phyloP scores from a whole-genome alignment of 78 protist genomes.

The Dictyostelium purpureum region DNA sequence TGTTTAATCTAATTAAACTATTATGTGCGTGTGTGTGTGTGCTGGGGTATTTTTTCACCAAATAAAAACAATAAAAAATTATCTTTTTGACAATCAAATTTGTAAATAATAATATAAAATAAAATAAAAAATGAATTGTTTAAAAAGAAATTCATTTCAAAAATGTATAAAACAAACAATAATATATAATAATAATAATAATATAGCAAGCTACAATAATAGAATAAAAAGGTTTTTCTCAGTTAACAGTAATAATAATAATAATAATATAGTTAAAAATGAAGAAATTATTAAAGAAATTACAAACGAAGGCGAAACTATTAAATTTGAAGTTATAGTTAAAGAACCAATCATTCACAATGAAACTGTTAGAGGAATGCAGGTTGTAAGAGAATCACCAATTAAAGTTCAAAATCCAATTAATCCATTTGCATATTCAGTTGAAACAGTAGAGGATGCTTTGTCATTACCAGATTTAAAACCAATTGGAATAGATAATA shows the following conservation, averaged over 20 bases:
- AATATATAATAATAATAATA: not conserved
- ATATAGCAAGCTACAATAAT: too few species aligned
- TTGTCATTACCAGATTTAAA: slow-evolving; percentile 37
- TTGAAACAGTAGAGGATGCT: slow-evolving; percentile 55
- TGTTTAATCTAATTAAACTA: too few species aligned
- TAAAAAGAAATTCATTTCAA: too few species aligned
- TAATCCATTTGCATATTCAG: slow-evolving; percentile 64
- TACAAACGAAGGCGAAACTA: not conserved
- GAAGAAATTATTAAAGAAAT: not conserved
- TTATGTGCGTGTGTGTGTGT: too few species aligned
- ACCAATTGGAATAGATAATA: slow-evolving; percentile 25
- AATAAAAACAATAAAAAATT: not conserved
- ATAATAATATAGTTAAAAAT: not conserved
- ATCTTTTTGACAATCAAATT: not conserved
- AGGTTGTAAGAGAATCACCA: not conserved
- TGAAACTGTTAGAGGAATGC: not conserved
- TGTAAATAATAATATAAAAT: not conserved
- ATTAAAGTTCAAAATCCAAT: slow-evolving; percentile 29
- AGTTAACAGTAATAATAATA: not conserved
- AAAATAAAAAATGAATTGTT: not conserved
- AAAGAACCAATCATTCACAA: slow-evolving; percentile 9
- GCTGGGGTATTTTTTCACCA: too few species aligned
- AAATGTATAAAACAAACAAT: not conserved
- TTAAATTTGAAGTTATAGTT: not conserved
- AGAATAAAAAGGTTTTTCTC: not conserved